A percentile compares a stretch with the other conserved stretches of the same genome.
These are phyloP conservation scores for Boletus fagicola DNA, from an alignment of 768 basidiomycete genomes.

Conservation along the genomic window DNA sequence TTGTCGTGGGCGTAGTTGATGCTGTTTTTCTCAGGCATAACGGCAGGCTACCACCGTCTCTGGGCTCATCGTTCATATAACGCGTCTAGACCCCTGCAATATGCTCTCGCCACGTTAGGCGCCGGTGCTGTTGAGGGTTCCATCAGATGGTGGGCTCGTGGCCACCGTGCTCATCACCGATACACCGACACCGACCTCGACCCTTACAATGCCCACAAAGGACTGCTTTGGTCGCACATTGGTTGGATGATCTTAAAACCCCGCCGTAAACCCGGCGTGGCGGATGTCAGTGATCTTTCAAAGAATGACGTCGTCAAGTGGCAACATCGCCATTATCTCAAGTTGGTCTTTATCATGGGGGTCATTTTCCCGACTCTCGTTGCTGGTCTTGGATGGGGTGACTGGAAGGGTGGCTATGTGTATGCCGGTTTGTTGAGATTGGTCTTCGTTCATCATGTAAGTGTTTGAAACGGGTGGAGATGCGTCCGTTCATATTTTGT, in stretches of 20 bases:
- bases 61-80: slow-evolving; percentile 98
- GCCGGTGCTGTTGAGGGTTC: slow-evolving; percentile 95
- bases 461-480: slow-evolving; percentile 25
- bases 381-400: slow-evolving; percentile 81
- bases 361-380: slow-evolving; percentile 74
- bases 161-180: slow-evolving; percentile 95
- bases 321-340: slow-evolving; percentile 83
- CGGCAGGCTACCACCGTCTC: slow-evolving; percentile 93
- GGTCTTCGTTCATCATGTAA: slow-evolving; percentile 83
- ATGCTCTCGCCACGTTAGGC: slow-evolving; percentile 77
- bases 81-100: slow-evolving; percentile 82
- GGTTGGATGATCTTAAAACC: slow-evolving; percentile 96
- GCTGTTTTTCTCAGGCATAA: slow-evolving; percentile 57
- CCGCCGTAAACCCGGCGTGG: slow-evolving; percentile 82
- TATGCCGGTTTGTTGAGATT: slow-evolving; percentile 80
- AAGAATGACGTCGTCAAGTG: slow-evolving; percentile 79
- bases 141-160: slow-evolving; percentile 98
- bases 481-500: neutral
- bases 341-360: slow-evolving; percentile 66
- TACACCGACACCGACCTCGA: slow-evolving; percentile 98
- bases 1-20: slow-evolving; percentile 25
- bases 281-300: slow-evolving; percentile 83
- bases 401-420: slow-evolving; percentile 81
- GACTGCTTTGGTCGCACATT: slow-evolving; percentile 82
- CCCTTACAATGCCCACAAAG: slow-evolving; percentile 91